Conservation (phyloP, 208 protist genomes). For the Crithidia mellificae region DNA sequence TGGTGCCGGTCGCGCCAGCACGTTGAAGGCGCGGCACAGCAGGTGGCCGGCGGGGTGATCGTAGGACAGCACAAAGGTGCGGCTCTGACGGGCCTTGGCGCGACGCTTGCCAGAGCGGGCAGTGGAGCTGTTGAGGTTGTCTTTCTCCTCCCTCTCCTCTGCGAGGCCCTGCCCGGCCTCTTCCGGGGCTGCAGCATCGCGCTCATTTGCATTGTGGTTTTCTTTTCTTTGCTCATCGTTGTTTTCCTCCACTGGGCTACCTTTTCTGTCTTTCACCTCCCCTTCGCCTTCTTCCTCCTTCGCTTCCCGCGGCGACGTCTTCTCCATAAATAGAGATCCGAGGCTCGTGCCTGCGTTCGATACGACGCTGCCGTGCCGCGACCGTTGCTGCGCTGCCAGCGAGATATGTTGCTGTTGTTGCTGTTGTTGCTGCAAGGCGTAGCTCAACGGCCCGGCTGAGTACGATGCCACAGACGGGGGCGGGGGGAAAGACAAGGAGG, state of each 20-base stretch:
- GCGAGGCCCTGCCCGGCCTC: too few species aligned
- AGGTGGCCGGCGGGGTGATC: conserved; percentile 65
- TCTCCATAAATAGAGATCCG: conserved; percentile 23
- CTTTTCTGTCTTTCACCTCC: too few species aligned
- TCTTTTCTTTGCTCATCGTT: background rate
- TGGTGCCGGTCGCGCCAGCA: conserved; percentile 27
- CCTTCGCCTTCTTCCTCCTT: too few species aligned
- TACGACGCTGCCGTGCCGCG: conserved; percentile 3
- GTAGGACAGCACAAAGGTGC: conserved; percentile 57
- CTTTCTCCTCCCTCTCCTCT: conserved; percentile 5
- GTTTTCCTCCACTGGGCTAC: too few species aligned
- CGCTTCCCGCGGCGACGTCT: background rate
- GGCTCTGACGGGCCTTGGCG: conserved; percentile 12
- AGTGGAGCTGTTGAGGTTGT: conserved; percentile 4
- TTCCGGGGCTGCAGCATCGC: too few species aligned
- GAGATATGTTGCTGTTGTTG: background rate
- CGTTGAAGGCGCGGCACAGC: conserved; percentile 55
- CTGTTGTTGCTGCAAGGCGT: background rate
- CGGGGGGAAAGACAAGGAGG: conserved; percentile 8
- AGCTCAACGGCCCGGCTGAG: background rate
- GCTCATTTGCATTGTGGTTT: too few species aligned
- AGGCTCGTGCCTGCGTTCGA: background rate
- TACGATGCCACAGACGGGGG: background rate
- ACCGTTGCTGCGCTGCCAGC: background rate
- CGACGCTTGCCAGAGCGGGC: conserved; percentile 11